Base-by-base conservation (phyloP, 2,329 filamentous ascomycete genomes). In the Lecanicillium sp. region DNA sequence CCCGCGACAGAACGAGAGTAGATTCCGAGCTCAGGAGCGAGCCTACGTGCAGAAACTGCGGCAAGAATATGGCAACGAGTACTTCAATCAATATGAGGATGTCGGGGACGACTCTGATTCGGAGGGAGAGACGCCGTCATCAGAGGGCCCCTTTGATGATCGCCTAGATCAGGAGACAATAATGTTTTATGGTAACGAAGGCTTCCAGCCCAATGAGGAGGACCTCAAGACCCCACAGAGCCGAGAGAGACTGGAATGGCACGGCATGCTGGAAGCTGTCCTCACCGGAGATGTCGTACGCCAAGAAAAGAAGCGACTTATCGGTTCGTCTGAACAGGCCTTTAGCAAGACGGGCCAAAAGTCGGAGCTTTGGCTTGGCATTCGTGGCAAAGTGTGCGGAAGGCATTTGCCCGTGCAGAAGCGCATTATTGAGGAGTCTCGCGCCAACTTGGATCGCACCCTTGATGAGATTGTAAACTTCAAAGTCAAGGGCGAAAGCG, bases 271-370 rank as follows among this genome's bases (percentile, higher is more conserved):
- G 41, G 86, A 90, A 43, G 94, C 90, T 12, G 92, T 98, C 4
- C 67, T 98, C 48, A 95, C 89, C 1, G 92, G 92, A 48, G 92
- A 98, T 58, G 92, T 98, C 8, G 90, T 98, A 42, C 86, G 87
- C 52, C 92, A 98, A 60, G 92, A 98, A 65, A 98, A 98, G 71
- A 94, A 95, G 60, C 80, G 92, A 32, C 63, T 98, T 53, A 92
- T 94, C 48, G 89, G 87, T 33, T 82, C 85, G 4, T 69, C 71
- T 11, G 78, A 81, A 38, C 69, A 72, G 48, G 65, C 73, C 43
- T 57, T 65, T 8, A 72, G 70, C 40, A 75, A 75, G 47, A 70
- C 75, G 35, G 84, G 86, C 33, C 78, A 88, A 47, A 83, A 84
- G 53, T 76, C 78, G 22, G 84, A 85, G 55, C 72, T 96, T 15